phyloP scores from a whole-genome alignment of 768 basidiomycete genomes.

The Basidioascus undulatus region DNA sequence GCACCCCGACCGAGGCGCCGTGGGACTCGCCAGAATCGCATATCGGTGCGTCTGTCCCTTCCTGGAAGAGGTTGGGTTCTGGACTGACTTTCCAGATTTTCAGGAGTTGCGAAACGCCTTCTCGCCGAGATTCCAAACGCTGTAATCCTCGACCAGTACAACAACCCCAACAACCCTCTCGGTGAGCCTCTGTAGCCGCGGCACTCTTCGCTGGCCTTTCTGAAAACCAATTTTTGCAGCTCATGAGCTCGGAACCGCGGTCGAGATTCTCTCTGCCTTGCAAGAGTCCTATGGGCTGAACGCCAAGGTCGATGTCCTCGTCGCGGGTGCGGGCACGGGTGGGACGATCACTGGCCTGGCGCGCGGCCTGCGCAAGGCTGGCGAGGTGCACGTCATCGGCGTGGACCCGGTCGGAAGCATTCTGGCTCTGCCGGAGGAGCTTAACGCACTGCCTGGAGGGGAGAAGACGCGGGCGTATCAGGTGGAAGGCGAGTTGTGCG shows the following conservation, averaged over 20 bases:
- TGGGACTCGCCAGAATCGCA: constrained; percentile 78
- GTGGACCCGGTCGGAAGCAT: constrained; percentile 89
- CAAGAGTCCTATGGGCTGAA: constrained; percentile 16
- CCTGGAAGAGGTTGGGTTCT: constrained; percentile 47
- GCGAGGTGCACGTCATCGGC: constrained; percentile 47
- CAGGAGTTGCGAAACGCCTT: constrained; percentile 62
- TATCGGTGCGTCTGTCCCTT: constrained; percentile 43
- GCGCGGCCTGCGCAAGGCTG: constrained; percentile 42
- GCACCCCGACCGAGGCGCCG: constrained; percentile 71
- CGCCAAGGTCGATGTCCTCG: constrained; percentile 50
- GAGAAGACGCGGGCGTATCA: constrained; percentile 35
- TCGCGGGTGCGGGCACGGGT: constrained; percentile 81
- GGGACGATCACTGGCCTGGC: constrained; percentile 81
- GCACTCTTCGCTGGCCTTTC: background rate
- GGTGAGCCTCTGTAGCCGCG: background rate
- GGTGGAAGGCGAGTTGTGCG: no score
- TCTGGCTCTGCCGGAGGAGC: constrained; percentile 41
- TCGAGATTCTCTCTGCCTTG: constrained; percentile 48
- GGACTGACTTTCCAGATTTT: no score
- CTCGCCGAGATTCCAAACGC: constrained; percentile 54
- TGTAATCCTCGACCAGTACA: constrained; percentile 76
- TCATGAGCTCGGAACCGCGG: constrained; percentile 72
- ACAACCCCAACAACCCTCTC: constrained; percentile 46
- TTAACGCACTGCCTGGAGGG: constrained; percentile 29
- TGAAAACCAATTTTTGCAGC: constrained; percentile 20